Percentiles rank a stretch among this genome's conserved stretches.
Conservation (phyloP, 2,329 filamentous ascomycete species). For the Neospermospora avenae region DNA sequence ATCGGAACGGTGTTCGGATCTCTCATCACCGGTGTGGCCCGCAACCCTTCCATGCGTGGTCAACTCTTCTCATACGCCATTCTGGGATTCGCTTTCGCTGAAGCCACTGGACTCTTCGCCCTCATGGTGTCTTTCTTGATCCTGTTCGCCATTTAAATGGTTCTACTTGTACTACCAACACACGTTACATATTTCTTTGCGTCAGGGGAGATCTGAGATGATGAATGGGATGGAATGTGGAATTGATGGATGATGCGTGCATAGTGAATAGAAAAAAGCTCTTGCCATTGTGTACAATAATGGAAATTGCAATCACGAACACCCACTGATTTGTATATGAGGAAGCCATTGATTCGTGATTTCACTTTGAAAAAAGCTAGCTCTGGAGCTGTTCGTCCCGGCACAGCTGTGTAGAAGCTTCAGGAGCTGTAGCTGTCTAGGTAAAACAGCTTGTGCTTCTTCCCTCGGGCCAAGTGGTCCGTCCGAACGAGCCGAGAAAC, state of each 20-base stretch:
- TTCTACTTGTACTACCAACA: background rate
- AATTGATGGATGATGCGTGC: slow-evolving; percentile 1
- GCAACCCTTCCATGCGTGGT: slow-evolving; percentile 53
- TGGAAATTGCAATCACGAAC: background rate
- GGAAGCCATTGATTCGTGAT: background rate
- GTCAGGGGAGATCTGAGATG: background rate
- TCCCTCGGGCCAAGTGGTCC: background rate
- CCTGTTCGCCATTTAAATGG: slow-evolving; percentile 27
- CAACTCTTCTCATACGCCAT: slow-evolving; percentile 62
- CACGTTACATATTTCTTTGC: background rate
- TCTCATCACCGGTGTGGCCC: slow-evolving; percentile 51
- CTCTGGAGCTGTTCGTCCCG: background rate
- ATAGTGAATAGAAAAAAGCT: slow-evolving; percentile 4
- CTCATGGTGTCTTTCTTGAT: slow-evolving; percentile 43
- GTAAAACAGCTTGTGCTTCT: background rate
- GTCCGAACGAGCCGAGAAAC: background rate
- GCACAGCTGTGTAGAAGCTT: too few species aligned
- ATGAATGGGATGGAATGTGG: background rate
- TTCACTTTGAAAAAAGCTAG: background rate
- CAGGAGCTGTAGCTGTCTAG: background rate
- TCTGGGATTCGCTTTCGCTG: slow-evolving; percentile 61
- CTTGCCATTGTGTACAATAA: slow-evolving; percentile 5
- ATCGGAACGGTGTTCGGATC: slow-evolving; percentile 53
- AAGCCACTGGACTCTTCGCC: slow-evolving; percentile 58
- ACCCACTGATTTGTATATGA: background rate